phyloP scores from a whole-genome alignment of 164 flowering plant genomes.

The Magnolia kwangsiensis region DNA sequence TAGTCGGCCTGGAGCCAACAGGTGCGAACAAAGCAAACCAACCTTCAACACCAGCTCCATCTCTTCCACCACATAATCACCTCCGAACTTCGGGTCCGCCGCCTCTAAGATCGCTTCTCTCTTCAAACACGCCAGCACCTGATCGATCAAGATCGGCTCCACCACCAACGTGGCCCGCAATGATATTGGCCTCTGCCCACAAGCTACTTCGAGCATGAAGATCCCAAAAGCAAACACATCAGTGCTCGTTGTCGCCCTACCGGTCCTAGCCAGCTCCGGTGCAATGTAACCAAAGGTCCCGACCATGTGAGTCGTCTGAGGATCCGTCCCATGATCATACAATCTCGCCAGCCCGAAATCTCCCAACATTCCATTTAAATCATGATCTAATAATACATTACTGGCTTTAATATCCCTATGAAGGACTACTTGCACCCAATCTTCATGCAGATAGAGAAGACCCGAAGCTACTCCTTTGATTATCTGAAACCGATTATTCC shows the following conservation, averaged over 20 bases:
- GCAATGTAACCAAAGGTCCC: constrained; percentile 44
- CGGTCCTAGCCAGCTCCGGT: constrained; percentile 31
- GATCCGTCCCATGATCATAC: constrained; percentile 30
- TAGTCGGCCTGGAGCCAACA: constrained; percentile 17
- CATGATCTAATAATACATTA: constrained; percentile 33
- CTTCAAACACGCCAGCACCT: constrained; percentile 22
- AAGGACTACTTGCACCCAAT: constrained; percentile 35
- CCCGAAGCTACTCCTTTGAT: constrained; percentile 37
- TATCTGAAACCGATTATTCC: constrained; percentile 32
- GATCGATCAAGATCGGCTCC: constrained; percentile 23
- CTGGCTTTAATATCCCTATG: constrained; percentile 44
- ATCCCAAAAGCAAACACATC: constrained; percentile 41
- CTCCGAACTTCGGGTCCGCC: constrained; percentile 16
- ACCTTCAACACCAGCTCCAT: constrained; percentile 24
- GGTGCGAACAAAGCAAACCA: constrained; percentile 22
- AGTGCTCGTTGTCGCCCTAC: constrained; percentile 27
- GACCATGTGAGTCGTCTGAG: constrained; percentile 29
- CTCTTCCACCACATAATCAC: background rate
- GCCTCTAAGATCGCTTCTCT: constrained; percentile 12
- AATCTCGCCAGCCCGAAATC: constrained; percentile 41
- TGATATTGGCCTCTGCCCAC: constrained; percentile 34
- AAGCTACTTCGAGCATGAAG: constrained; percentile 35
- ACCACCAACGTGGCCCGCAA: background rate
- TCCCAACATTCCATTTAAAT: constrained; percentile 30
- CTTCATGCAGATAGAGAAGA: constrained; percentile 33